Evolutionary conservation across 2,329 filamentous ascomycete species (phyloP), one percentile per base, ranked within the genome.

Genomic region (Aspergillus sp.): DNA sequence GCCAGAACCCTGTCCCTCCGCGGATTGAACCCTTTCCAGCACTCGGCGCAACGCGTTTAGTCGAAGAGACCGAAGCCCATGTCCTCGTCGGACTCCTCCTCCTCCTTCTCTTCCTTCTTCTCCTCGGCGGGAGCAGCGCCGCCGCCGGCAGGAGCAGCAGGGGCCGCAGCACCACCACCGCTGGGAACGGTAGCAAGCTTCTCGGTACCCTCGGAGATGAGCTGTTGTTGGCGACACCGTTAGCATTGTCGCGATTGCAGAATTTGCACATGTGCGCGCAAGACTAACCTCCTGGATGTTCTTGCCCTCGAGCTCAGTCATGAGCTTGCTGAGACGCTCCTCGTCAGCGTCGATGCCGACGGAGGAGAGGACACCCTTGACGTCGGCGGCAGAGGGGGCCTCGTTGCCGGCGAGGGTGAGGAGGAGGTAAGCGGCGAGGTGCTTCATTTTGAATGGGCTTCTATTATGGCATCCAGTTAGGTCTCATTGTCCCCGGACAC

Each of bases 131-230:
- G 78, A 52, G 68, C 82, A 53, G 70, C 82, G 50, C 69, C 80
- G 52, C 71, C 80, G 55, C 69, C 81, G 58, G 71, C 83, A 60
- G 69, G 81, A 61, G 69, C 77, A 64, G 72, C 68, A 49, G 61
- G 57, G 32, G 49, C 41, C 24, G 51, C 48, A 40, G 44, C 74
- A 55, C 71, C 72, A 67, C 88, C 88, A 58, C 88, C 91, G 59
- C 84, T 86, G 68, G 91, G 88, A 61, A 98, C 89, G 69, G 89
- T 95, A 56, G 91, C 91, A 59, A 98, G 86, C 81, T 98, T 98
- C 68, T 72, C 60, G 49, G 83, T 78, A 63, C 91, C 91, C 69
- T 88, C 78, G 57, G 84, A 57, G 67, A 98, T 95, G 69, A 98
- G 73, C 91, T 96, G 53, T 43, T 45, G 5, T 20, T 31, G 13